A percentile compares a stretch with the other conserved stretches of the same genome.
These are phyloP conservation scores for Xylaria multiplex DNA, from an alignment of 2,329 filamentous ascomycete genomes.

Conservation along the genomic window DNA sequence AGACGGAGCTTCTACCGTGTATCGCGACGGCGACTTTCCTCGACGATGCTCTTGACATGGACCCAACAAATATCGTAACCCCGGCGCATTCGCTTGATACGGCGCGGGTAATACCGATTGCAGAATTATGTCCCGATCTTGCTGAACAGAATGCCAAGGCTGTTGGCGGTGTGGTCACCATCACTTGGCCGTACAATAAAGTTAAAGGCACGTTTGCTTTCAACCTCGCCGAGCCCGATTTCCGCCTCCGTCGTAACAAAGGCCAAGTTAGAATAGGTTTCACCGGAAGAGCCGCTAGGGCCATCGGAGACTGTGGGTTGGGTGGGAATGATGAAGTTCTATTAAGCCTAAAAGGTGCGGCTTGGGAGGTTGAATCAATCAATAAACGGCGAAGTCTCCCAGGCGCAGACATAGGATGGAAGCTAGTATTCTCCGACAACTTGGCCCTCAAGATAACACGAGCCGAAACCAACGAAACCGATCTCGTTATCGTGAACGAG, in stretches of 20 bases:
- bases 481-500: constrained; percentile 64
- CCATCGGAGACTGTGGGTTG: constrained; percentile 72
- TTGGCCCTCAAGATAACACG: constrained; percentile 58
- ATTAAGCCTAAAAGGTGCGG: constrained; percentile 74
- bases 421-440: constrained; percentile 64
- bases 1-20: constrained; percentile 19
- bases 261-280: constrained; percentile 87
- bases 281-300: constrained; percentile 73
- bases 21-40: constrained; percentile 19
- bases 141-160: constrained; percentile 53
- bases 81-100: constrained; percentile 38
- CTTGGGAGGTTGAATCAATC: constrained; percentile 68
- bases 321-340: constrained; percentile 82
- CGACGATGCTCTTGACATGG: constrained; percentile 45
- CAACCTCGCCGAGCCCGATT: constrained; percentile 84
- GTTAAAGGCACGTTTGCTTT: constrained; percentile 78
- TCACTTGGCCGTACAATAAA: constrained; percentile 92
- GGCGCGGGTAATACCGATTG: constrained; percentile 61
- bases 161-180: constrained; percentile 78
- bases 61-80: constrained; percentile 35
- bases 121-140: constrained; percentile 63
- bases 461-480: constrained; percentile 59
- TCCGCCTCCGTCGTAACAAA: constrained; percentile 77
- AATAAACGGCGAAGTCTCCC: constrained; percentile 57
- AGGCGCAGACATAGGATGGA: constrained; percentile 66